Conservation (phyloP, 2,329 filamentous ascomycete species). For the Exophiala bonariae region DNA sequence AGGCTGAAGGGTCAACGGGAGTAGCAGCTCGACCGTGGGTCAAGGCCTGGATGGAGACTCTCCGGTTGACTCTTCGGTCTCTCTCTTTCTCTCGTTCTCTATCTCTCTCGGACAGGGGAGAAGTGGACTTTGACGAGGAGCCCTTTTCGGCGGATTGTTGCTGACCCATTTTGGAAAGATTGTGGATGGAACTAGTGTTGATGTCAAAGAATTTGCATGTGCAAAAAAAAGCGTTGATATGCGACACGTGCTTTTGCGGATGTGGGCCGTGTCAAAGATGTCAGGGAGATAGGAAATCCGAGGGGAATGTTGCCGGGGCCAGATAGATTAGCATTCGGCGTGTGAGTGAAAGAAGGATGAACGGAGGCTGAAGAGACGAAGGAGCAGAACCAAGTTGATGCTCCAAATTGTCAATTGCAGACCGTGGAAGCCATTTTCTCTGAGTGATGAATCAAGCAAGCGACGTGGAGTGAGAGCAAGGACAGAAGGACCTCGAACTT, state of each 20-base stretch:
- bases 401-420: no score
- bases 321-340: slow-evolving; percentile 20
- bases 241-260: slow-evolving; percentile 10
- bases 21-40: slow-evolving; percentile 40
- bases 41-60: slow-evolving; percentile 42
- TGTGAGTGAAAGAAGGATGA: not conserved
- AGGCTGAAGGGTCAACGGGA: slow-evolving; percentile 44
- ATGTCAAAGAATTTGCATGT: not conserved
- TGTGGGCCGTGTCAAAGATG: not conserved
- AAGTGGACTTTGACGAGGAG: slow-evolving; percentile 17
- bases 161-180: slow-evolving; percentile 26
- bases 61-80: slow-evolving; percentile 41
- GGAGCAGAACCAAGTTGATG: not conserved
- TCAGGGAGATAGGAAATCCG: slow-evolving; percentile 25
- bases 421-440: no score
- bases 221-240: slow-evolving; percentile 13
- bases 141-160: slow-evolving; percentile 28
- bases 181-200: no score
- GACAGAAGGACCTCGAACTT: no score
- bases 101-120: slow-evolving; percentile 25
- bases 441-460: no score
- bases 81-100: slow-evolving; percentile 33
- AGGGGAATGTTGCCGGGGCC: slow-evolving; percentile 23
- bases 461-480: no score
- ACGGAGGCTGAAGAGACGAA: not conserved